Conservation (phyloP, 2,329 filamentous ascomycete species). For the Penicillium brevicompactum region DNA sequence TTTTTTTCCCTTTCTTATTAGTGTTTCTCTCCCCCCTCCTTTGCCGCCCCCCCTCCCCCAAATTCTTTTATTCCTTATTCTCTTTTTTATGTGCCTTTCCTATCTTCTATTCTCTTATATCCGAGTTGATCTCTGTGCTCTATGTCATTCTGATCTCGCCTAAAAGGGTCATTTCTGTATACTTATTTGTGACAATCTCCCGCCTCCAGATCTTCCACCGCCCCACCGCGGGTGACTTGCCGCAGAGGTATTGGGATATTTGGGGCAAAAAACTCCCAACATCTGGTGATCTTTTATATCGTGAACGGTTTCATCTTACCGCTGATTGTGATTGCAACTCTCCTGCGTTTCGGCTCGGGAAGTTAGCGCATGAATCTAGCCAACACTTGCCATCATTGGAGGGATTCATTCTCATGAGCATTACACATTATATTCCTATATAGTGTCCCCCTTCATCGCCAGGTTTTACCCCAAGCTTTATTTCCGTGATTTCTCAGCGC, state of each 20-base stretch:
- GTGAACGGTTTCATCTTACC: background rate
- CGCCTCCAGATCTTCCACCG: slow-evolving; percentile 1
- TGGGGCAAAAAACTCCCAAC: background rate
- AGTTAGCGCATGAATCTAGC: background rate
- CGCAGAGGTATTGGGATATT: background rate
- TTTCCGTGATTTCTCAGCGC: background rate
- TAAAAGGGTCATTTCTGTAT: slow-evolving; percentile 1
- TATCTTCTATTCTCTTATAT: background rate
- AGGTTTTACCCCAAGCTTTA: slow-evolving; percentile 1
- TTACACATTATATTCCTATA: background rate
- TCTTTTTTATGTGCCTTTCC: slow-evolving; percentile 16
- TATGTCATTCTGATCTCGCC: background rate
- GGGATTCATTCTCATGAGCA: background rate
- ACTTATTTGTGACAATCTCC: slow-evolving; percentile 6
- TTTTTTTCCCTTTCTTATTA: slow-evolving; percentile 19
- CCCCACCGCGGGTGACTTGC: slow-evolving; percentile 8
- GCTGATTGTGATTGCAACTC: background rate
- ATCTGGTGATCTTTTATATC: background rate
- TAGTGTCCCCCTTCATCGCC: background rate
- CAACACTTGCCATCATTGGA: background rate
- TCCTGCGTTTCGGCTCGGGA: slow-evolving; percentile 1
- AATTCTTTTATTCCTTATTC: slow-evolving; percentile 13
- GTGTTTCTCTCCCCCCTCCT: slow-evolving; percentile 5
- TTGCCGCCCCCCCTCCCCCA: slow-evolving; percentile 3
- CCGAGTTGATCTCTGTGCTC: background rate